Evolutionary conservation across 176 grass and related monocot species (phyloP), one percentile per base, ranked within the genome.

Genomic region (Lolium multiflorum): DNA sequence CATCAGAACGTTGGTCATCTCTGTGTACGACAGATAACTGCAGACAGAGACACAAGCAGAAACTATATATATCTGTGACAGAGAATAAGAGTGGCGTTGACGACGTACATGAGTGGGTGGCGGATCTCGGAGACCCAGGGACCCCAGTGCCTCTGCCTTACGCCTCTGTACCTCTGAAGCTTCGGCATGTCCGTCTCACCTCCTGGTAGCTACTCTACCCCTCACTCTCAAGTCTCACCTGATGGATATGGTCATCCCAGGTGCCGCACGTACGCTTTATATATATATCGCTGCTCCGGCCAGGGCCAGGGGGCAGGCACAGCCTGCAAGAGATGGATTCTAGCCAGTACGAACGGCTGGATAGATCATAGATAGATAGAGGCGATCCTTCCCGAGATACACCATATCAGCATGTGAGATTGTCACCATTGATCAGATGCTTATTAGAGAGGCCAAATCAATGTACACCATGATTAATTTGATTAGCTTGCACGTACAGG

Each of bases 101-200:
- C 20, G 71, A 50, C 71, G 80, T 91, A 95, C 93, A 89, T 5
- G 72, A 86, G 77, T 9, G 93, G 93, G 77, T 92, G 93, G 62
- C 91, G 91, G 81, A 95, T 95, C 77, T 95, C 93, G 76, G 90
- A 92, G 81, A 92, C 89, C 93, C 93, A 95, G 51, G 93, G 89
- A 46, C 93, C 93, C 93, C 93, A 95, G 82, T 95, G 88, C 81
- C 93, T 82, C 77, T 95, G 91, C 84, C 93, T 89, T 20, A 95
- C 93, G 74, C 93, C 93, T 11, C 73, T 89, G 80, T 76, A 95
- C 79, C 79, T 88, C 59, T 90, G 82, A 28, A 88, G 61, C 85
- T 88, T 92, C 68, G 93, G 88, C 93, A 94, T 94, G 71, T 6
- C 21, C 14, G 7, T 49, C 54, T 5, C 28, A 3, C 21, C 54